Conservation (phyloP, 2,329 filamentous ascomycete genomes). For the Fusarium circinatum region DNA sequence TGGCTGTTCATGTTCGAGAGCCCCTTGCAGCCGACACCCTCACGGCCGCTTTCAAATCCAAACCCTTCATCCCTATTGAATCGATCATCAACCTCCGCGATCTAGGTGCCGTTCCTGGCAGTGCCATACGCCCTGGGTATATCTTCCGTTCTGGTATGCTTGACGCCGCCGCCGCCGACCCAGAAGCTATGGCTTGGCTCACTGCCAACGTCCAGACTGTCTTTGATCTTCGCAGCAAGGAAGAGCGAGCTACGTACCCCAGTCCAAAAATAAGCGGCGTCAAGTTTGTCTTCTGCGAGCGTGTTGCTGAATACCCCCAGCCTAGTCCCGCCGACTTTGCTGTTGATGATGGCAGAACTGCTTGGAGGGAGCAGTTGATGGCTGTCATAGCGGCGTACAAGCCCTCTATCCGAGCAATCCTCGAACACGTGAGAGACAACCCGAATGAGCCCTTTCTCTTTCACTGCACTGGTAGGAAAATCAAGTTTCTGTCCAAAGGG, state of each 20-base stretch:
- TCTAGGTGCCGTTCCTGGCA: conserved; percentile 57
- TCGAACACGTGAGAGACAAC: conserved; percentile 60
- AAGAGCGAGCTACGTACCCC: conserved; percentile 55
- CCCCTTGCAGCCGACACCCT: conserved; percentile 53
- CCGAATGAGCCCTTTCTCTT: conserved; percentile 59
- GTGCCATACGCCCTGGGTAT: conserved; percentile 53
- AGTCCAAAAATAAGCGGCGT: conserved; percentile 57
- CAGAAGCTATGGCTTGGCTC: conserved; percentile 50
- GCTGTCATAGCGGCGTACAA: conserved; percentile 56
- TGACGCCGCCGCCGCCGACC: conserved; percentile 43
- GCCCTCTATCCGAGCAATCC: conserved; percentile 55
- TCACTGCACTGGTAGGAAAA: conserved; percentile 63
- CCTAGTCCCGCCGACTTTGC: conserved; percentile 56
- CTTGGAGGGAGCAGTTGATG: conserved; percentile 59
- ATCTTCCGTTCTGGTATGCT: conserved; percentile 61
- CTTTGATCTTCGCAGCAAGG: conserved; percentile 62
- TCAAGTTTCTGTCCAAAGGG: neutral
- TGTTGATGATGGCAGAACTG: conserved; percentile 56
- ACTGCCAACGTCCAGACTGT: conserved; percentile 54
- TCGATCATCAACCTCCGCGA: conserved; percentile 65
- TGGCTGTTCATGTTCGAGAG: conserved; percentile 53
- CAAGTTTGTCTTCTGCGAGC: conserved; percentile 58
- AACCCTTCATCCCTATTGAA: conserved; percentile 59
- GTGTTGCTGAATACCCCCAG: conserved; percentile 48
- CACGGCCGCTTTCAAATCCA: conserved; percentile 49